Conservation (phyloP, 352 stramenopile species). For the Elongisporangium undulatum region DNA sequence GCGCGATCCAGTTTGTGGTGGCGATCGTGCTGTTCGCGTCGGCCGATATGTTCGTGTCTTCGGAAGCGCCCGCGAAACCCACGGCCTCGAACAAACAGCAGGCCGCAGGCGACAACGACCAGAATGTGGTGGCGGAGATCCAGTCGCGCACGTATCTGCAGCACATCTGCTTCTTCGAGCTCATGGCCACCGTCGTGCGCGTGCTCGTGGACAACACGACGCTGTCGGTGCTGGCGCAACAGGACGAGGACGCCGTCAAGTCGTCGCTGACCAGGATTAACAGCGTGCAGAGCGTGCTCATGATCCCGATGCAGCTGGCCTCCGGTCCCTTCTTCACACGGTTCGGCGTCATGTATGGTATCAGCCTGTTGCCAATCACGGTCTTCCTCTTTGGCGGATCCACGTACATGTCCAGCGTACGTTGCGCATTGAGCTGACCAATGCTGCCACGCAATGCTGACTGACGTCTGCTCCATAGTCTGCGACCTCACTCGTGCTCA, state of each 20-base stretch:
- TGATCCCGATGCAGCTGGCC: conserved; percentile 81
- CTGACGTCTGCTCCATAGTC: conserved; percentile 18
- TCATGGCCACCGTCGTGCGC: conserved; percentile 72
- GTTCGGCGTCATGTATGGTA: conserved; percentile 86
- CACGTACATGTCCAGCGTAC: conserved; percentile 52
- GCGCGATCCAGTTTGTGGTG: conserved; percentile 49
- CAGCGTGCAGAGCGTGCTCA: conserved; percentile 80
- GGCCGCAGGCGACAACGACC: not conserved
- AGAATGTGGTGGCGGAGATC: conserved; percentile 32
- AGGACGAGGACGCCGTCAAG: conserved; percentile 68
- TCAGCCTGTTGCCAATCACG: conserved; percentile 58
- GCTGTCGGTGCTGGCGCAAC: conserved; percentile 63
- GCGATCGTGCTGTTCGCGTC: conserved; percentile 52
- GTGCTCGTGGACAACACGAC: conserved; percentile 83
- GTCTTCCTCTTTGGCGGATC: conserved; percentile 71
- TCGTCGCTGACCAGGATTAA: conserved; percentile 72
- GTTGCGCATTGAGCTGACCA: conserved; percentile 1
- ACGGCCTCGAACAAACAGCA: not conserved
- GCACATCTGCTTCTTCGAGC: conserved; percentile 87
- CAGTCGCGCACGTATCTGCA: conserved; percentile 71
- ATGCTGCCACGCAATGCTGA: not conserved
- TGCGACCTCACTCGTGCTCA: conserved; percentile 54
- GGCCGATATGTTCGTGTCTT: conserved; percentile 33
- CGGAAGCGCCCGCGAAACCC: conserved; percentile 7
- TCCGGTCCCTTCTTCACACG: conserved; percentile 79